Evolutionary conservation across 768 basidiomycete genomes (phyloP), one percentile per base, ranked within the genome.

Genomic region (Amanita rubescens): DNA sequence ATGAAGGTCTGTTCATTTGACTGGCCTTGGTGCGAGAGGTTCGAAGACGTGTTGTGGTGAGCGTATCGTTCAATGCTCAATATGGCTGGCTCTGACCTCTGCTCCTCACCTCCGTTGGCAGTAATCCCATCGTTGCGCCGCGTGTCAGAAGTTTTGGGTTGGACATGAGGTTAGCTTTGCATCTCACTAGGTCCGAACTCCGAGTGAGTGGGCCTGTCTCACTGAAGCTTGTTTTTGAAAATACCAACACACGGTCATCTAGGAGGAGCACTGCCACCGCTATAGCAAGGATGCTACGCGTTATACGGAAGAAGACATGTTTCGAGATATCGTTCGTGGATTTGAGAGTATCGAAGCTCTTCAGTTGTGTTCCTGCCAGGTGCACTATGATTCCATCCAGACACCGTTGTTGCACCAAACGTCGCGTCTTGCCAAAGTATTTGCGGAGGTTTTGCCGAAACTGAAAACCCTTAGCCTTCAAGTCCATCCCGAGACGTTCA

Each of bases 261-360:
- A 49, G 48, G 48, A 49, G 34, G 35, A 49, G 35, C 35, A 49
- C 24, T 49, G 48, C 34, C 48, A 20, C 48, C 34, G 48, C 14
- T 35, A 20, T n/a, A 35, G 48, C 9, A 37, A 24, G 34, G 22
- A 24, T 20, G n/a, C n/a, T n/a, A n/a, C n/a, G n/a, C n/a, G n/a
- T n/a, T n/a, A n/a, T n/a, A n/a, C n/a, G n/a, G n/a, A n/a, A n/a
- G n/a, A n/a, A n/a, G n/a, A n/a, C n/a, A n/a, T n/a, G n/a, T n/a
- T n/a, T n/a, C n/a, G n/a, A 20, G 35, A 38, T 5, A 37, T 49
- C 20, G 35, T 49, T 37, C 33, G 34, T 24, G 48, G 48, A 3
- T 49, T 49, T 24, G 48, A 49, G 22, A 37, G 48, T 24, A 49
- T 49, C 15, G 33, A 49, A 27, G 22, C n/a, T n/a, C n/a, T n/a